A percentile compares a stretch with the other conserved stretches of the same genome.
Evolutionary conservation across 257 asterid species (phyloP).

Genomic region (Solanum appendiculatum): DNA sequence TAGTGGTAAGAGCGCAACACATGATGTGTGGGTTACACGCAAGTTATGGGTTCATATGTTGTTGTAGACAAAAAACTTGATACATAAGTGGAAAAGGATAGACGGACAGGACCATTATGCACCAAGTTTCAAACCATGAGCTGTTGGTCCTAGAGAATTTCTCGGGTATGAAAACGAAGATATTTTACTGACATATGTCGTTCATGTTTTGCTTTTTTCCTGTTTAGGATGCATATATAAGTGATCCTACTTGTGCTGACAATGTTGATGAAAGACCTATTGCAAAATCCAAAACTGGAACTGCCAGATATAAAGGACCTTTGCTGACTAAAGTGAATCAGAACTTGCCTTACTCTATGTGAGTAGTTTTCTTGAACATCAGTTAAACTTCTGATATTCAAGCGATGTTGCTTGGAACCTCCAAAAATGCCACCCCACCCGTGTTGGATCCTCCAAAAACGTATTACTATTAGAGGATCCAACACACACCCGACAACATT

Average conservation of each 20-base stretch:
- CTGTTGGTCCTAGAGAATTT: background rate
- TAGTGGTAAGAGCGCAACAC: background rate
- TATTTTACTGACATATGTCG: background rate
- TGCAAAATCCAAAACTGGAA: background rate
- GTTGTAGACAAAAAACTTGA: background rate
- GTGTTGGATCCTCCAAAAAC: background rate
- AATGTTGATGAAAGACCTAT: background rate
- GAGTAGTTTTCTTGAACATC: slow-evolving; percentile 4
- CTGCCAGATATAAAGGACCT: slow-evolving; percentile 19
- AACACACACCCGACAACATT: background rate
- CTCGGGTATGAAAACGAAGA: background rate
- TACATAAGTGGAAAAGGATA: background rate
- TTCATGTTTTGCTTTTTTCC: background rate
- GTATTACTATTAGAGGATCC: background rate
- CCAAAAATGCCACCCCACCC: background rate
- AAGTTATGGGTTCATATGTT: background rate
- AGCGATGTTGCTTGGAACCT: background rate
- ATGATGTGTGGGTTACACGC: background rate
- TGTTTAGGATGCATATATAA: slow-evolving; percentile 41
- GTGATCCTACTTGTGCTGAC: slow-evolving; percentile 12
- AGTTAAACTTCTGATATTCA: background rate
- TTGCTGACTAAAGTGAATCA: slow-evolving; percentile 21
- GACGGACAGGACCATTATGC: background rate
- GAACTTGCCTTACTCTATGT: slow-evolving; percentile 19
- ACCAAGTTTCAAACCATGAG: background rate